These are phyloP conservation scores for Calonectria crousiana DNA, from an alignment of 2,329 filamentous ascomycete species.

Conservation along the genomic window DNA sequence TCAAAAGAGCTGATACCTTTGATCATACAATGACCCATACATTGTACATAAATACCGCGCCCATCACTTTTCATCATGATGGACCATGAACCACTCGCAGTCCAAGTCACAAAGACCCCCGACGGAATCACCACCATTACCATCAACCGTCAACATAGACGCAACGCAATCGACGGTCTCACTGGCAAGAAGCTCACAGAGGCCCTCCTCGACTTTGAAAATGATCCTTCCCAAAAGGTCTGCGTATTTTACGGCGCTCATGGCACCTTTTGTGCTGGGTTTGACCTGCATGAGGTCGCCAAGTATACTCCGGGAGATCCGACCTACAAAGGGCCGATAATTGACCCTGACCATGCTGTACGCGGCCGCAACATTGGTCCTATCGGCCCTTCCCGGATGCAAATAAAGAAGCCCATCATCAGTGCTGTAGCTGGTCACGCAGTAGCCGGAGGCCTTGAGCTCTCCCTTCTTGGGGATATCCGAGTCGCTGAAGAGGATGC, in stretches of 20 bases:
- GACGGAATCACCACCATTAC: constrained; percentile 66
- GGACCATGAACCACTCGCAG: constrained; percentile 27
- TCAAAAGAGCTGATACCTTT: not conserved
- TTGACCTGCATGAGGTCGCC: constrained; percentile 62
- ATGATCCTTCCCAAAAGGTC: constrained; percentile 62
- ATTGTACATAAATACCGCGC: not conserved
- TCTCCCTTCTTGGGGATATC: constrained; percentile 65
- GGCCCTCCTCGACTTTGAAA: constrained; percentile 63
- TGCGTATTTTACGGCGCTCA: constrained; percentile 61
- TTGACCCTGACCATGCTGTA: constrained; percentile 24
- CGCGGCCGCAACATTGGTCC: constrained; percentile 52
- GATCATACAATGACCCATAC: no score
- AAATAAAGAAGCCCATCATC: constrained; percentile 64
- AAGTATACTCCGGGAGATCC: constrained; percentile 19
- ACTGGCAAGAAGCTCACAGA: constrained; percentile 62
- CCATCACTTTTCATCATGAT: not conserved
- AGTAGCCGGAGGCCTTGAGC: constrained; percentile 65
- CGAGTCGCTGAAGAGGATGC: constrained; percentile 65
- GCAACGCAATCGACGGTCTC: constrained; percentile 64
- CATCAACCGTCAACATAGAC: constrained; percentile 62
- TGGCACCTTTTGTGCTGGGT: constrained; percentile 66
- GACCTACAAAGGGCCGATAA: constrained; percentile 16
- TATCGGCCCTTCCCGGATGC: constrained; percentile 65
- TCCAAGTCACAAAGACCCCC: constrained; percentile 33
- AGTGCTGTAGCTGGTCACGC: constrained; percentile 64